Base-by-base conservation (phyloP, 495 filamentous ascomycete species). In the Echria macrotheca region DNA sequence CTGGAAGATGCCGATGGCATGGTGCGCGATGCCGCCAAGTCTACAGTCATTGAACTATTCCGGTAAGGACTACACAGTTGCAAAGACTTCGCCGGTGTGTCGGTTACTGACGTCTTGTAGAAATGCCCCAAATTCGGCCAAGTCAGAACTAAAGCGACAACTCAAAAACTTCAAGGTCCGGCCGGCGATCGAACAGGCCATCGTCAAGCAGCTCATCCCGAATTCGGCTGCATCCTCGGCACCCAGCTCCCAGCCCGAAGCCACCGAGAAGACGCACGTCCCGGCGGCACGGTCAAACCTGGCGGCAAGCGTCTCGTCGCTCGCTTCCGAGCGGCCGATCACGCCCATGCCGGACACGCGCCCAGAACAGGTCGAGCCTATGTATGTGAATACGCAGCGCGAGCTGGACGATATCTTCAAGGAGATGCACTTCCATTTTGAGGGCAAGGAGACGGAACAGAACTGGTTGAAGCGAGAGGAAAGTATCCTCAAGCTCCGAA, bases 391-490 rank as follows among this genome's bases (percentile, higher is more conserved):
- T 33, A 91, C 89, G 1, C 73, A 83, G 36, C 75, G 86, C 42
- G 89, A 96, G 37, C 65, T 97, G 15, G 90, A 96, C 41, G 89
- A 95, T 19, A 80, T 84, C 4, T 80, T 95, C 55, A 78, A 77
- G 32, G 80, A 82, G 9, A 95, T 99, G 89, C 70, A 80, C 23
- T 74, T 74, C 25, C 76, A 71, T 58, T 97, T 97, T 56, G 89
- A 96, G 53, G 91, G 91, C 31, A 88, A 77, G 58, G 93, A 98
- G 67, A 81, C 85, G 0, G 93, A 97, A 57, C 74, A 83, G 21
- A 98, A 98, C 58, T 98, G 93, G 90, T 57, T 84, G 57, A 78
- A 81, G 44, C 77, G 94, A 61, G 91, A 96, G 56, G 84, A 90
- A 68, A 84, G 75, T 58, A 73, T 86, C 21, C 74, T 77, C 15